phyloP scores from a whole-genome alignment of 768 basidiomycete species.

The Fomitopsis pulvina region DNA sequence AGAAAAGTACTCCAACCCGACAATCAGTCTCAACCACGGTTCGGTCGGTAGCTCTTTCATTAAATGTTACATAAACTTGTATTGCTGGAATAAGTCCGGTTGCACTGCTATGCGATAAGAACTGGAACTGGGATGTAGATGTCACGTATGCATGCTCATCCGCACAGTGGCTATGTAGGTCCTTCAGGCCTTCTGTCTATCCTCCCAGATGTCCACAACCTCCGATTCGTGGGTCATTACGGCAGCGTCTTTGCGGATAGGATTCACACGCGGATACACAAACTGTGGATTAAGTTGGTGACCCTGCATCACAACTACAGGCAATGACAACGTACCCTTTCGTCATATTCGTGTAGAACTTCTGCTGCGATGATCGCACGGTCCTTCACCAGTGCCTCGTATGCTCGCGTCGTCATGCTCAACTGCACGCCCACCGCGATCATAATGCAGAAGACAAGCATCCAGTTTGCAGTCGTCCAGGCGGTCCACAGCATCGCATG shows the following conservation, averaged over 20 bases:
- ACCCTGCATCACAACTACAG: neutral
- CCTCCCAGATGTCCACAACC: conserved; percentile 54
- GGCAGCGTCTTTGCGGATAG: conserved; percentile 67
- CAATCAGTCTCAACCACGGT: no score
- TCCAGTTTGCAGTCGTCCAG: conserved; percentile 69
- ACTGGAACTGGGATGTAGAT: no score
- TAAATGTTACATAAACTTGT: no score
- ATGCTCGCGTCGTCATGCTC: conserved; percentile 45
- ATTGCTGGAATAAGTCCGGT: no score
- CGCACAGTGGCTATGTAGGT: no score
- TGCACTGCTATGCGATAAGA: no score
- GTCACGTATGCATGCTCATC: no score
- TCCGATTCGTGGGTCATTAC: conserved; percentile 86
- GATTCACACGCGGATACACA: conserved; percentile 76
- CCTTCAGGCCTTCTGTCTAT: neutral
- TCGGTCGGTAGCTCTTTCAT: no score
- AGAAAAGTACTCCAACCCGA: no score
- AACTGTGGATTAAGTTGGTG: conserved; percentile 44
- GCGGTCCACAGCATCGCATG: conserved; percentile 72
- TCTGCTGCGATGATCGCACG: conserved; percentile 68
- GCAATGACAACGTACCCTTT: conserved; percentile 46
- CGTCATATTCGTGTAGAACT: conserved; percentile 80
- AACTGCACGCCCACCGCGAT: conserved; percentile 49
- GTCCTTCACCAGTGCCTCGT: conserved; percentile 66
- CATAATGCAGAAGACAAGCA: conserved; percentile 66